phyloP scores from a whole-genome alignment of 768 basidiomycete species.

The Phlebiopsis flavidoalba region DNA sequence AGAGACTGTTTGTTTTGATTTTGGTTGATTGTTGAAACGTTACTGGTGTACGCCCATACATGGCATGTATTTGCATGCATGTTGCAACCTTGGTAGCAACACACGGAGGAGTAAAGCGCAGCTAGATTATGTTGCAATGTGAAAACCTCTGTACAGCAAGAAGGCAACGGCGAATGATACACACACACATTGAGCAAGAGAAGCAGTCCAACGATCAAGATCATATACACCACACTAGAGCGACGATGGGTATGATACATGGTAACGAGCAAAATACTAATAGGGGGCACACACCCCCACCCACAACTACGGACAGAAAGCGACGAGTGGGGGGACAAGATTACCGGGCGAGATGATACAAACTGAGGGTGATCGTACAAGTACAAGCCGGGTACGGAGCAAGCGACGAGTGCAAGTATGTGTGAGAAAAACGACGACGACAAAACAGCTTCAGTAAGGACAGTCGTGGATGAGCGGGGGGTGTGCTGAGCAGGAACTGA shows the following conservation, averaged over 20 bases:
- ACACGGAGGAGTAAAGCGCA: neutral
- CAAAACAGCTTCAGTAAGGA: conserved; percentile 26
- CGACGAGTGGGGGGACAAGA: conserved; percentile 9
- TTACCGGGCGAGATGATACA: conserved; percentile 18
- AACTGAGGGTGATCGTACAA: conserved; percentile 27
- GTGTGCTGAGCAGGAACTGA: conserved; percentile 20
- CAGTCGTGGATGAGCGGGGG: conserved; percentile 32
- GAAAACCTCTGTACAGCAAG: too few relatives aligned
- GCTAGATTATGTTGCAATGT: neutral
- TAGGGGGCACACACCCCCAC: conserved; percentile 23
- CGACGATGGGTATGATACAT: conserved; percentile 19
- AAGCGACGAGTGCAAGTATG: conserved; percentile 35
- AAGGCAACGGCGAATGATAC: too few relatives aligned
- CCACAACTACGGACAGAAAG: conserved; percentile 21
- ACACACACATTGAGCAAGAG: neutral
- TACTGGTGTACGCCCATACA: neutral
- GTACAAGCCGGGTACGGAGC: conserved; percentile 41
- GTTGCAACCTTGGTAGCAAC: too few relatives aligned
- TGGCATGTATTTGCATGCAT: neutral
- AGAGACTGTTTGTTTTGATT: too few relatives aligned
- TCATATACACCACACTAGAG: conserved; percentile 10
- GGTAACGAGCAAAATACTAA: conserved; percentile 14
- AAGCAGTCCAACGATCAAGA: conserved; percentile 1
- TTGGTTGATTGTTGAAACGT: too few relatives aligned
- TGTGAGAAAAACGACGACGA: conserved; percentile 36